These are phyloP conservation scores for Didymellaceae sp. DNA, from an alignment of 2,329 filamentous ascomycete species.

Conservation along the genomic window DNA sequence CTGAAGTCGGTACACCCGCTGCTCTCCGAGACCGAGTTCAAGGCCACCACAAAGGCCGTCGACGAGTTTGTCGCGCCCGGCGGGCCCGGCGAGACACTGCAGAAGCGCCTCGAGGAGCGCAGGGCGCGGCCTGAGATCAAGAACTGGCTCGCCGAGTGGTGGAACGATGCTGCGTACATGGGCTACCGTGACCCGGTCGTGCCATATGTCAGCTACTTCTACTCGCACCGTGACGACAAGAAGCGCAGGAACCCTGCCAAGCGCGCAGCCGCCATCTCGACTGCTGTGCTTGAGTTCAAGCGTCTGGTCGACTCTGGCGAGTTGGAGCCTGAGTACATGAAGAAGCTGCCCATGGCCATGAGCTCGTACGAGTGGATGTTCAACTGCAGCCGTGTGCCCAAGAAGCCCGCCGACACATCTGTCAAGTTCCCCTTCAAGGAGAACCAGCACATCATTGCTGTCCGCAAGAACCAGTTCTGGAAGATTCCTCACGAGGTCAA, in stretches of 20 bases:
- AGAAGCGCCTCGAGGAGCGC: conserved; percentile 83
- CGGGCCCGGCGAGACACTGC: conserved; percentile 79
- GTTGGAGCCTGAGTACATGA: conserved; percentile 98
- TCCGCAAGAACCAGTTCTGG: conserved; percentile 98
- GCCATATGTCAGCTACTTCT: conserved; percentile 99
- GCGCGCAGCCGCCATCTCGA: conserved; percentile 88
- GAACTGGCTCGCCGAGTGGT: conserved; percentile 99
- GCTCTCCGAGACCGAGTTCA: conserved; percentile 71
- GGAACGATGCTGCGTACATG: conserved; percentile 94
- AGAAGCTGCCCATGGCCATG: conserved; percentile 96
- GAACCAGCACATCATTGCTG: conserved; percentile 85
- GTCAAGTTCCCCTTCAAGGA: conserved; percentile 77
- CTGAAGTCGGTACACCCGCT: conserved; percentile 80
- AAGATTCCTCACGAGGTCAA: conserved; percentile 83
- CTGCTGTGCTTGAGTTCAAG: conserved; percentile 90
- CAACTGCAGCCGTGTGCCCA: conserved; percentile 86
- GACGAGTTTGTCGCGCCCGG: conserved; percentile 88
- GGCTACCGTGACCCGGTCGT: conserved; percentile 93
- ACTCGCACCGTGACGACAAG: conserved; percentile 94
- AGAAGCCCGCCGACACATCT: conserved; percentile 80
- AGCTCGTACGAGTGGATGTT: conserved; percentile 99
- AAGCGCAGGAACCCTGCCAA: conserved; percentile 86
- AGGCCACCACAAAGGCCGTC: conserved; percentile 80
- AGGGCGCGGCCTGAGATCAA: conserved; percentile 79
- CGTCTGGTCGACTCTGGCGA: conserved; percentile 81